These are phyloP conservation scores for Hypoxylon cercidicola DNA, from an alignment of 495 filamentous ascomycete species.

Conservation along the genomic window DNA sequence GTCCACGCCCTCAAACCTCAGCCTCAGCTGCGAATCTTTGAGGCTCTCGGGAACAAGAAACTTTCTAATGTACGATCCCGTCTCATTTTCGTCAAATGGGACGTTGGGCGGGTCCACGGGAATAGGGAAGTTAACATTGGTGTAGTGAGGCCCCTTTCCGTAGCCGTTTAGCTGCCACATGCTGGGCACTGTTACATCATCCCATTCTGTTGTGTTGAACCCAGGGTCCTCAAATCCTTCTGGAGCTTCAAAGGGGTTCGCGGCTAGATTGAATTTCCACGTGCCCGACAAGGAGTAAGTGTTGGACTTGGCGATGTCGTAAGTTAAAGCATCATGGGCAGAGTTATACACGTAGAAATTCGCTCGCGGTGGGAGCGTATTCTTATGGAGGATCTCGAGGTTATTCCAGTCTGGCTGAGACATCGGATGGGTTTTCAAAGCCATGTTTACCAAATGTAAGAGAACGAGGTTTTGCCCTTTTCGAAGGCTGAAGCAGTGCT, in stretches of 20 bases:
- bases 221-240: constrained; percentile 44
- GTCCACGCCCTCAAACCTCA: constrained; percentile 75
- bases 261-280: constrained; percentile 69
- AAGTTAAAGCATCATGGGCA: constrained; percentile 39
- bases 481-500: no score
- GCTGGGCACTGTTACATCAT: constrained; percentile 65
- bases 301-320: constrained; percentile 43
- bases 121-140: constrained; percentile 69
- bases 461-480: not conserved
- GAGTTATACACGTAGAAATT: constrained; percentile 58
- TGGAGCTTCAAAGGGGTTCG: constrained; percentile 59
- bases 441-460: constrained; percentile 17
- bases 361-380: constrained; percentile 61
- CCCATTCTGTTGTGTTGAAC: constrained; percentile 53
- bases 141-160: constrained; percentile 67
- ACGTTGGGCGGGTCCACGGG: constrained; percentile 68
- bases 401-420: constrained; percentile 59
- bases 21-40: constrained; percentile 57
- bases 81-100: constrained; percentile 67
- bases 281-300: constrained; percentile 60
- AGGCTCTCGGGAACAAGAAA: constrained; percentile 61
- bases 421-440: constrained; percentile 24
- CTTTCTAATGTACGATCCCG: constrained; percentile 66
- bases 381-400: constrained; percentile 58
- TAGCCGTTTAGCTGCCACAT: constrained; percentile 75